A percentile compares a stretch with the other conserved stretches of the same genome.
Evolutionary conservation across 805 yeast species (phyloP).

Genomic region (Candida sakaeoensis): DNA sequence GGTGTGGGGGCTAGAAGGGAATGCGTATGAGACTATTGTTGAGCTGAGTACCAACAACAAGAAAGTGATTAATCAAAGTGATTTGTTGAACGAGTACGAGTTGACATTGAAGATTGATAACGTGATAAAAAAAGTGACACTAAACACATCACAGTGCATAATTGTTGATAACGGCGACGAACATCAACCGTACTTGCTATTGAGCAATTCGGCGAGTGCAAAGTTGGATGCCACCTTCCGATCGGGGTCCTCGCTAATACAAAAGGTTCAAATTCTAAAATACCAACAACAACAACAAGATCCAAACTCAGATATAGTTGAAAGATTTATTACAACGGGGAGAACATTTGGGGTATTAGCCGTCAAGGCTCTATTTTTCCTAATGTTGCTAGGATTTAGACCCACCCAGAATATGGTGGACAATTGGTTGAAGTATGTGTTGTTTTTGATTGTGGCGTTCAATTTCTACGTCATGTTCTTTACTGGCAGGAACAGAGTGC

Average conservation of each 20-base stretch:
- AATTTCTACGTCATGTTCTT: slow-evolving; percentile 8
- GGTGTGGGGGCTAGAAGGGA: slow-evolving; percentile 24
- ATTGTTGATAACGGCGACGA: slow-evolving; percentile 28
- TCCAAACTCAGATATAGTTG: slow-evolving; percentile 3
- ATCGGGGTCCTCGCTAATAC: slow-evolving; percentile 16
- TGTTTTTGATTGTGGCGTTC: slow-evolving; percentile 1
- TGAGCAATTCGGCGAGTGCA: slow-evolving; percentile 34
- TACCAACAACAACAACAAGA: slow-evolving; percentile 8
- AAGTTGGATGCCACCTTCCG: slow-evolving; percentile 19
- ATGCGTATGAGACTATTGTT: slow-evolving; percentile 20
- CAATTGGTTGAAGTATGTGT: slow-evolving; percentile 6
- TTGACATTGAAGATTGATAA: slow-evolving; percentile 17
- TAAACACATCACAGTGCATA: slow-evolving; percentile 42
- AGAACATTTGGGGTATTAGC: slow-evolving; percentile 6
- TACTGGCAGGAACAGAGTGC: slow-evolving; percentile 9
- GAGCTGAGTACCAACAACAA: slow-evolving; percentile 1
- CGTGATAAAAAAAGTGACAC: slow-evolving; percentile 13
- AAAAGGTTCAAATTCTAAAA: slow-evolving; percentile 21
- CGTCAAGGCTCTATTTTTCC: slow-evolving; percentile 6
- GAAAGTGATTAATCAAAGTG: slow-evolving; percentile 24
- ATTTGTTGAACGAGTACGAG: slow-evolving; percentile 24
- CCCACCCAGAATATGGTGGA: slow-evolving; percentile 6
- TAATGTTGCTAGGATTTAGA: slow-evolving; percentile 7
- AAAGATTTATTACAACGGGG: slow-evolving; percentile 5
- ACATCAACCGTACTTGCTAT: slow-evolving; percentile 34